Base-by-base conservation (phyloP, 306 rosid species). In the Prunus mongolica region DNA sequence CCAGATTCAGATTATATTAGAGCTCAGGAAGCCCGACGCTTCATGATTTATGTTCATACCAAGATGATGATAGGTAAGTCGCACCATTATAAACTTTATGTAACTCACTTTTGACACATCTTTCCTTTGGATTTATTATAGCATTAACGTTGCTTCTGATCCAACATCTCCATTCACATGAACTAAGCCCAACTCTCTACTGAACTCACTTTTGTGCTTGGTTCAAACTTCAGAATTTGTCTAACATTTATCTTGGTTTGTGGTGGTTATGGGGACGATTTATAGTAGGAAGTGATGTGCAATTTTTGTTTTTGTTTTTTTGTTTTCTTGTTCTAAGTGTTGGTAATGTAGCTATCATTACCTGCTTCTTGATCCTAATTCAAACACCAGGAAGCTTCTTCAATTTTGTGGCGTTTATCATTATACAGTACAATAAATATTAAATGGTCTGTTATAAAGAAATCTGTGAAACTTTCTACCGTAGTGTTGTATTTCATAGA, bases 41-140 rank as follows among this genome's bases (percentile, higher is more conserved):
- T 85, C 76, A 85, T 85, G 89, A 85, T 82, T 28, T 85, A 86
- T 64, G 86, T 86, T 47, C 89, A 86, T 65, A 38, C 86, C 80
- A 86, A 86, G 80, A 86, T 86, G 89, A 86, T 86, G 84, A 86
- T 86, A 11, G 89, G 89, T 82, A 86, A 57, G 73, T 68, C 3
- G 13, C 38, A 6, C 57, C 19, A 1, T 20, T 52, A 24, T 15
- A 52, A 50, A 13, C 52, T 55, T 38, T 2, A 5, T 6, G 10
- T 0, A 44, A n/a, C 19, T 44, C 44, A 45, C 47, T 27, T 68
- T 14, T 51, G 54, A 22, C 56, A 18, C 22, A 71, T 70, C 55
- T 45, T 15, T 8, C 10, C 30, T 41, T 2, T 34, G 20, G 12
- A 52, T 66, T 38, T 44, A 54, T 66, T 64, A 24, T 46, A 38